These are phyloP conservation scores for Sutorius eximius DNA, from an alignment of 1,284 basidiomycete species.

Conservation along the genomic window DNA sequence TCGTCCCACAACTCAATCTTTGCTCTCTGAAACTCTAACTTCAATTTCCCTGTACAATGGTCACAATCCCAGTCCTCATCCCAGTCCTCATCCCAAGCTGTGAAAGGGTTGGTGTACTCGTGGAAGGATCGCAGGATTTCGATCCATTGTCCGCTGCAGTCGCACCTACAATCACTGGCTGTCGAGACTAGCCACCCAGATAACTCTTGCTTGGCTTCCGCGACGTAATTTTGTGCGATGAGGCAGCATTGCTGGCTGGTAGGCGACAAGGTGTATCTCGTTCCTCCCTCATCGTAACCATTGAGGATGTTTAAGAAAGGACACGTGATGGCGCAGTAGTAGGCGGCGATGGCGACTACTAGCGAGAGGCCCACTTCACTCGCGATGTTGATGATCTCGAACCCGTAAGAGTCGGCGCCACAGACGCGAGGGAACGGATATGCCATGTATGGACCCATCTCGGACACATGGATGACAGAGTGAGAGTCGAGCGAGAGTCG, in stretches of 20 bases:
- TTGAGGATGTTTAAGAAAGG: not conserved
- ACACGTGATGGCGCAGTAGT: conserved; percentile 9
- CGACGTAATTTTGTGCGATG: not conserved
- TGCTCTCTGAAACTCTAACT: too few relatives aligned
- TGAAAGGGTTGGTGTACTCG: too few relatives aligned
- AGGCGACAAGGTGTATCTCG: not conserved
- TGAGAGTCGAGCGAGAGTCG: not conserved
- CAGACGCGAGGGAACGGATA: conserved; percentile 7
- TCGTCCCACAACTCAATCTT: too few relatives aligned
- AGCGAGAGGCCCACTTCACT: conserved; percentile 11
- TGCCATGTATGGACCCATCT: not conserved
- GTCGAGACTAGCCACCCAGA: too few relatives aligned
- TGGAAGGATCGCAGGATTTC: too few relatives aligned
- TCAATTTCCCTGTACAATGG: too few relatives aligned
- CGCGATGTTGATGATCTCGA: conserved; percentile 17
- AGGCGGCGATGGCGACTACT: not conserved
- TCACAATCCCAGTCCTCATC: too few relatives aligned
- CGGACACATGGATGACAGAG: not conserved
- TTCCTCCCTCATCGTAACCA: conserved; percentile 10
- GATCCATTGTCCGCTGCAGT: too few relatives aligned
- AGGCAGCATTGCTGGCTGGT: conserved; percentile 2
- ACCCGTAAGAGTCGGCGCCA: conserved; percentile 9
- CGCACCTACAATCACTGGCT: too few relatives aligned
- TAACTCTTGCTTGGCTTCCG: not conserved
- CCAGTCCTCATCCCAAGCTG: too few relatives aligned